Evolutionary conservation across 2,329 filamentous ascomycete genomes (phyloP).

Genomic region (Penicillium sp.): DNA sequence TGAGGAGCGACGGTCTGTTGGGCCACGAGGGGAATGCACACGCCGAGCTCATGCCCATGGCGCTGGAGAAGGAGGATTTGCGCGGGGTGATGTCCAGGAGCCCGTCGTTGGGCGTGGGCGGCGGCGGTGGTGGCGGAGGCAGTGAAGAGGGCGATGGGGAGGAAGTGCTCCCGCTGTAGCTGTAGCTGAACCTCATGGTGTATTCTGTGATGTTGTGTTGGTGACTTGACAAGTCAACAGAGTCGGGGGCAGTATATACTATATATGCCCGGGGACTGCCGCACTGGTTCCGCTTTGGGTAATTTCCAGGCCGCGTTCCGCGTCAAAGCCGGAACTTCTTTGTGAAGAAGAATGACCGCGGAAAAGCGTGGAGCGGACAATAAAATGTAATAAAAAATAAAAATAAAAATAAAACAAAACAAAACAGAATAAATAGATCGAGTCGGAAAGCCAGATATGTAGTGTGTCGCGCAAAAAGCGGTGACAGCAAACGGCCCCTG

Average conservation of each 20-base stretch:
- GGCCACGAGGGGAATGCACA: slow-evolving; percentile 45
- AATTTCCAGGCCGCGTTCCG: not conserved
- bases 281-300: not conserved
- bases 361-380: not conserved
- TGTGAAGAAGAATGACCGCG: no score
- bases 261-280: slow-evolving; percentile 2
- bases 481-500: slow-evolving; percentile 13
- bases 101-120: slow-evolving; percentile 35
- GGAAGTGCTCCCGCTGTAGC: slow-evolving; percentile 21
- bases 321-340: not conserved
- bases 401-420: not conserved
- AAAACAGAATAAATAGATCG: not conserved
- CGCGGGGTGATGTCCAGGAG: slow-evolving; percentile 39
- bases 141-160: slow-evolving; percentile 26
- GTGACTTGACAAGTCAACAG: not conserved
- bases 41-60: slow-evolving; percentile 35
- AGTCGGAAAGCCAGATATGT: not conserved
- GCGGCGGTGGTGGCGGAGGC: slow-evolving; percentile 35
- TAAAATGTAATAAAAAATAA: not conserved
- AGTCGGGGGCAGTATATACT: not conserved
- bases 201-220: slow-evolving; percentile 6
- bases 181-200: slow-evolving; percentile 26
- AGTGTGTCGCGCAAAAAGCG: not conserved
- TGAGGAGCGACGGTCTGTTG: slow-evolving; percentile 37
- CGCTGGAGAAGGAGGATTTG: slow-evolving; percentile 40